Conservation (phyloP, 805 yeast species). For the Debaryomyces castellii region DNA sequence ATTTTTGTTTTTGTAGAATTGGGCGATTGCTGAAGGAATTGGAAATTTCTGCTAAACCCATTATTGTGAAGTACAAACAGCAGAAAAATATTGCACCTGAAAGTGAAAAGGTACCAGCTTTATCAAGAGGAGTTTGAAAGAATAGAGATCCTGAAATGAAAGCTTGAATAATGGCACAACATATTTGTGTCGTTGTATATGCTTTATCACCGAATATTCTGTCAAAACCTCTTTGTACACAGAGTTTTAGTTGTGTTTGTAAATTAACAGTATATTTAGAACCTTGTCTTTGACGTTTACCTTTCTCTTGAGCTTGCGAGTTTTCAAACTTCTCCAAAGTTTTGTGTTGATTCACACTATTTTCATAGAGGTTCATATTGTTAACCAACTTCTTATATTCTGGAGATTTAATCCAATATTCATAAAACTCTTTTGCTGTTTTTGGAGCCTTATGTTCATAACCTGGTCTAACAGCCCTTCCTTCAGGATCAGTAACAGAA, state of each 20-base stretch:
- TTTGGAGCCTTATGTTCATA: constrained; percentile 27
- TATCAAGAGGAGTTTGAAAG: constrained; percentile 45
- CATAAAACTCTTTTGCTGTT: constrained; percentile 25
- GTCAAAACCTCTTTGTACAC: constrained; percentile 39
- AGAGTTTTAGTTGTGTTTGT: neutral
- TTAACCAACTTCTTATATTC: constrained; percentile 25
- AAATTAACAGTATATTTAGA: neutral
- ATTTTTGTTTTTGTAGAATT: constrained; percentile 58
- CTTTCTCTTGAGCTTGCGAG: neutral
- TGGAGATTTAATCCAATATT: constrained; percentile 32
- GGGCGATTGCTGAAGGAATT: constrained; percentile 37
- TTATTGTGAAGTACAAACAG: constrained; percentile 59
- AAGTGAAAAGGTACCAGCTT: constrained; percentile 53
- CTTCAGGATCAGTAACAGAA: constrained; percentile 30
- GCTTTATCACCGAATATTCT: constrained; percentile 53
- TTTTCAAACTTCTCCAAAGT: neutral
- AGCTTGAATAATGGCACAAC: constrained; percentile 53
- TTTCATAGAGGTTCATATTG: constrained; percentile 20
- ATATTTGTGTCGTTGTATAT: constrained; percentile 38
- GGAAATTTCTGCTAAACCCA: constrained; percentile 57
- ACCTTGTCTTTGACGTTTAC: neutral
- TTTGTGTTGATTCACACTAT: neutral
- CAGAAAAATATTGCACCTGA: constrained; percentile 70
- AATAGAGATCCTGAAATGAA: constrained; percentile 58
- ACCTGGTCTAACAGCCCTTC: constrained; percentile 35